phyloP scores from a whole-genome alignment of 306 rosid genomes.

The Cicer judaicum region DNA sequence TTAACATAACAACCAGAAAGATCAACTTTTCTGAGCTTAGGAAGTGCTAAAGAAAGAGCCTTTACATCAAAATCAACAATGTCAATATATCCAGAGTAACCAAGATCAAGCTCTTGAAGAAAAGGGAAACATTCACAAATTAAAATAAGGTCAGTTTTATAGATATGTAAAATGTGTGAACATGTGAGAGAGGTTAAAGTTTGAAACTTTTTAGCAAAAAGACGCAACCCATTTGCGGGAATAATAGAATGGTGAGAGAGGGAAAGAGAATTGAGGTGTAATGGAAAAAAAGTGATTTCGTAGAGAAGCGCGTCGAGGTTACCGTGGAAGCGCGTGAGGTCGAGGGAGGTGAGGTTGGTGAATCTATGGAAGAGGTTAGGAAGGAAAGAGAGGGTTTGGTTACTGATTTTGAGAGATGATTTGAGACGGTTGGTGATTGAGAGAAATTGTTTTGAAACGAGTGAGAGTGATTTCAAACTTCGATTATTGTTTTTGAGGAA shows the following conservation, averaged over 20 bases:
- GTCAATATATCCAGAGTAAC: not conserved
- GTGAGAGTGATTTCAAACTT: conserved; percentile 50
- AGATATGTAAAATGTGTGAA: conserved; percentile 40
- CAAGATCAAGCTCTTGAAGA: conserved; percentile 61
- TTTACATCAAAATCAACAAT: conserved; percentile 44
- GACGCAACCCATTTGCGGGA: conserved; percentile 49
- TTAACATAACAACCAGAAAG: not conserved
- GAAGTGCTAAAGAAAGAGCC: conserved; percentile 4
- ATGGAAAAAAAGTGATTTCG: no score
- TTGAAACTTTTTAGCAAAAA: conserved; percentile 35
- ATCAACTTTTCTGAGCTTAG: not conserved
- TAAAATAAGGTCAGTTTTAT: conserved; percentile 37
- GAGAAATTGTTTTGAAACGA: conserved; percentile 61
- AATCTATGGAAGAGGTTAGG: conserved; percentile 46
- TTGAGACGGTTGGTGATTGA: conserved; percentile 54
- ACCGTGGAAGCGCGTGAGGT: no score
- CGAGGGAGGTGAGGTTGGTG: not conserved
- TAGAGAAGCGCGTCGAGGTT: no score
- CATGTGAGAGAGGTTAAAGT: conserved; percentile 53
- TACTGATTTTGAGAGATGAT: conserved; percentile 44
- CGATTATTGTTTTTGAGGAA: conserved; percentile 9
- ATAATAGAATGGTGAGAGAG: not conserved
- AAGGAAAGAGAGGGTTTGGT: conserved; percentile 40
- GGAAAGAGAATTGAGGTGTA: no score
- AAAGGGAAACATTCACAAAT: conserved; percentile 54